Conservation (phyloP, 495 filamentous ascomycete genomes). For the Saxophila tyrrhenica region DNA sequence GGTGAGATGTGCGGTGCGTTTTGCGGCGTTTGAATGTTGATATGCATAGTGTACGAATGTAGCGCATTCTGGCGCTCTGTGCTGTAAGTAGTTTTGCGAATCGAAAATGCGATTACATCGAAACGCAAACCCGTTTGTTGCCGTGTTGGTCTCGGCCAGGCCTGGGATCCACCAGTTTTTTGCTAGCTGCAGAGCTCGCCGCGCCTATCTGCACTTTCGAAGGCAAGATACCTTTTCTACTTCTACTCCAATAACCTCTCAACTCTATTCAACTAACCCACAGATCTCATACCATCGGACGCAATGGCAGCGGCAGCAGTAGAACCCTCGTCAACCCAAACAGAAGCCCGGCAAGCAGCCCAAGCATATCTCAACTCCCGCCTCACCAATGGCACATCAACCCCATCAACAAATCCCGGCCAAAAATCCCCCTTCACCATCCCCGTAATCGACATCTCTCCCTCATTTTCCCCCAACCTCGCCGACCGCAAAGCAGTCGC, state of each 20-base stretch:
- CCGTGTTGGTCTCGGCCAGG: neutral
- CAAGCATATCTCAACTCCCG: slow-evolving; percentile 7
- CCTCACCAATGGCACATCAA: neutral
- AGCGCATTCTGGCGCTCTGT: neutral
- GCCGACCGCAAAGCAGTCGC: slow-evolving; percentile 19
- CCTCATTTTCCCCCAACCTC: slow-evolving; percentile 1
- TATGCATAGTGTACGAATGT: neutral
- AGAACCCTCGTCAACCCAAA: slow-evolving; percentile 1
- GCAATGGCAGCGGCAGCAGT: slow-evolving; percentile 3
- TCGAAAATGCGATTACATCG: no score
- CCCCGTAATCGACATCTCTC: slow-evolving; percentile 12
- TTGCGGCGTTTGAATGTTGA: neutral
- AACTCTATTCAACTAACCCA: no score
- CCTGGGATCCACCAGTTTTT: neutral
- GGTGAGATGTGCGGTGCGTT: neutral
- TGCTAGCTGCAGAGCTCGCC: no score
- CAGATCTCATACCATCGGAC: neutral
- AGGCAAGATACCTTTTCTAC: no score
- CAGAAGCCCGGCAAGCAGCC: slow-evolving; percentile 6
- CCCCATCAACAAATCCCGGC: neutral
- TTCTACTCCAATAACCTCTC: no score
- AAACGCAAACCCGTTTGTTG: neutral
- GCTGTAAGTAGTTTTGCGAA: neutral
- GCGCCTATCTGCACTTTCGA: no score
- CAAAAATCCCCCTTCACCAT: neutral